Evolutionary conservation across 1,284 basidiomycete genomes (phyloP).

Genomic region (Rugosomyces carneus): DNA sequence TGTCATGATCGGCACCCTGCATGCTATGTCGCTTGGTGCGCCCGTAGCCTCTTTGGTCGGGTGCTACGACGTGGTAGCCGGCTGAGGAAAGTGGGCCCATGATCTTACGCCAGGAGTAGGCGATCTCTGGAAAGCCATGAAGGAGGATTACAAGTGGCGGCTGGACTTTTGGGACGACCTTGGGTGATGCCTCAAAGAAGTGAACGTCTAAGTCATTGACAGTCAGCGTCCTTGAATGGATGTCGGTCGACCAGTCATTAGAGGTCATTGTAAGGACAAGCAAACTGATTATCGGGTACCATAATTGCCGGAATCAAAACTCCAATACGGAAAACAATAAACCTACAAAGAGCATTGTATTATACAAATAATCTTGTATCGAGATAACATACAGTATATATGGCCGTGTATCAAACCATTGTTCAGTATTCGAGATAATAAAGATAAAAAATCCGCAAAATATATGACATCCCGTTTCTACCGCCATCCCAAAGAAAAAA

Average conservation of each 20-base stretch:
- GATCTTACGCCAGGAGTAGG: slow-evolving; percentile 58
- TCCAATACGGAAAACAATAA: neutral
- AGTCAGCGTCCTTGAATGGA: slow-evolving; percentile 22
- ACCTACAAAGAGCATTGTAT: too few relatives aligned
- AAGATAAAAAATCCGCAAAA: neutral
- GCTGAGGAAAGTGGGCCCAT: slow-evolving; percentile 41
- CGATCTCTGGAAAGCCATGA: slow-evolving; percentile 62
- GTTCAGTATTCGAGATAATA: neutral
- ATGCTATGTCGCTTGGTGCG: slow-evolving; percentile 23
- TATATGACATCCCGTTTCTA: neutral
- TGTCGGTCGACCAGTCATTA: slow-evolving; percentile 14
- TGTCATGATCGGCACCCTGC: slow-evolving; percentile 2
- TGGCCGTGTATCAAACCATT: neutral
- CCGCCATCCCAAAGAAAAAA: neutral
- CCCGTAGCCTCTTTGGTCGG: slow-evolving; percentile 48
- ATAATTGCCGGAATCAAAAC: too few relatives aligned
- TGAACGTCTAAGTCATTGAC: slow-evolving; percentile 43
- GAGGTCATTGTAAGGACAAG: neutral
- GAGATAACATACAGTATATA: neutral
- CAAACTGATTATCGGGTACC: neutral
- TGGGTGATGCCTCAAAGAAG: slow-evolving; percentile 42
- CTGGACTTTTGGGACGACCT: slow-evolving; percentile 9
- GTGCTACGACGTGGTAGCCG: slow-evolving; percentile 48
- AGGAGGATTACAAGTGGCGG: slow-evolving; percentile 46
- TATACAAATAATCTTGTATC: too few relatives aligned